Base-by-base conservation (phyloP, 148 eudicot genomes). In the Vaccinium macrocarpon region DNA sequence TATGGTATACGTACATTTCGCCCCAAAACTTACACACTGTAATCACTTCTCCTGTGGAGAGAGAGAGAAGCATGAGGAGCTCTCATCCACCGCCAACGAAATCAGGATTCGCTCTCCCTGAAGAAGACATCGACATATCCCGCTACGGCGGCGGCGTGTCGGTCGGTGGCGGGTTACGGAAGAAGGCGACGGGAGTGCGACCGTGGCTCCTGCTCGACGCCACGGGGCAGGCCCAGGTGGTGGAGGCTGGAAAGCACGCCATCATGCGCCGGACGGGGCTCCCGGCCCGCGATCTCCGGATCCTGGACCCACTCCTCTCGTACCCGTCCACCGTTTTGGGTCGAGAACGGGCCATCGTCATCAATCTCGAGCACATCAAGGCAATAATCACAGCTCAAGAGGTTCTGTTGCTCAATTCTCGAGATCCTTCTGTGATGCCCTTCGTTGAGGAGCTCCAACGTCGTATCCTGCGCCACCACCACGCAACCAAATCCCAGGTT, bases 321-420 rank as follows among this genome's bases (percentile, higher is more conserved):
- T 97, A 97, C 87, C 98, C 99, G 19, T 92, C 98, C 9, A 97
- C 99, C 2, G 96, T 97, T 5, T 27, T 97, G 72, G 99, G 99
- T 0, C 91, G 99, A 55, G 99, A 97, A 82, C 90, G 94, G 52
- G 99, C 99, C 9, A 95, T 97, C 15, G 99, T 97, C 11, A 97
- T 97, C 79, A 97, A 97, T 83, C 82, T 97, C 84, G 98, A 97
- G 89, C 99, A 97, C 83, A 95, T 97, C 4, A 97, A 96, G 81
- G 99, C 99, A 0, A 97, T 97, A 0, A 95, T 97, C 55, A 97
- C 99, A 12, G 96, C 97, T 7, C 98, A 97, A 50, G 99, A 96
- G 83, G 98, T 95, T 21, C 84, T 97, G 74, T 81, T 97, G 88
- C 87, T 95, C 35, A 97, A 97, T 88, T 92, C 96, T 23, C 92